Base-by-base conservation (phyloP, 75 land plant genomes). In the Pinus tabuliformis region DNA sequence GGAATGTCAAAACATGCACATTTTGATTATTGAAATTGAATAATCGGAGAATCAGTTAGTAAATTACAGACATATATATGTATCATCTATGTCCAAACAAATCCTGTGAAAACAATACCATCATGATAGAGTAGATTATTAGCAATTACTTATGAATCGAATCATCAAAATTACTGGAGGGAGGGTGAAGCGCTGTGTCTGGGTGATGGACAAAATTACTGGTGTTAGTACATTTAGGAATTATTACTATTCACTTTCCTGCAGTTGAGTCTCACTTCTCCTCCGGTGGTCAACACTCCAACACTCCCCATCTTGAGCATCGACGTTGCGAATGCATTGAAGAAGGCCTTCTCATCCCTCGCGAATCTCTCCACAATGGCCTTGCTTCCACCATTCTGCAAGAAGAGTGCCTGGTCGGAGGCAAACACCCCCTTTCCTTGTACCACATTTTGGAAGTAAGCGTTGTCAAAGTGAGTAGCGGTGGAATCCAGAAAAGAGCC, bases 251-350 rank as follows among this genome's bases (percentile, higher is more conserved):
- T 80, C 37, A 80, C 80, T 73, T 83, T 76, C 65, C 85, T 82
- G 59, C 77, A 57, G 56, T 77, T 65, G 22, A 21, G 18, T 28
- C 57, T 57, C 52, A 79, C 83, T 72, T 82, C 78, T 70, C 84
- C 84, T 42, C 76, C 56, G 17, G 71, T 63, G 49, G 13, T 42
- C 21, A 45, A 5, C 49, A 78, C 82, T 30, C 83, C 20, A 81
- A 88, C 76, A 45, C 65, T 79, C 8, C 84, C 88, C 78, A 91
- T 83, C 49, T 74, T 88, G 72, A 83, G 72, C 84, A 91, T 91
- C 13, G 91, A 79, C 11, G 24, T 76, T 5, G 60, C 86, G 76
- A 91, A 91, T 75, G 78, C 86, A 16, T 21, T 61, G 65, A 88
- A 91, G 75, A 91, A 91, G 49, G 68, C 58, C 56, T n/a, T 56